These are phyloP conservation scores for Lactarius deliciosus DNA, from an alignment of 768 basidiomycete species.

Conservation along the genomic window DNA sequence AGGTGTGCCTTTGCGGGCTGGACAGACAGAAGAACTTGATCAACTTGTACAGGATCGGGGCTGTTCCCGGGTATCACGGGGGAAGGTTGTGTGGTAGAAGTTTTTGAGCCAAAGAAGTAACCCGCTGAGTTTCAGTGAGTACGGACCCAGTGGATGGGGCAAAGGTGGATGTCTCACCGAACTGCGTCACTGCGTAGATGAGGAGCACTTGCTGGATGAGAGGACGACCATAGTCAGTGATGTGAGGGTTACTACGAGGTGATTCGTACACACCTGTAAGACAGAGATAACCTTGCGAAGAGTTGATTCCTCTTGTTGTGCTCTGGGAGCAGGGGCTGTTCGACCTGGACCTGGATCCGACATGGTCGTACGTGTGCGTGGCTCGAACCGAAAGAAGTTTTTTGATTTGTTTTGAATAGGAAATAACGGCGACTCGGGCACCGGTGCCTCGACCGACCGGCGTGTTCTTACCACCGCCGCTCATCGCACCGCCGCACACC, in stretches of 20 bases:
- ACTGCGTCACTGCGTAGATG: conserved; percentile 62
- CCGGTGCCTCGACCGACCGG: background rate
- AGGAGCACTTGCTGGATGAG: conserved; percentile 62
- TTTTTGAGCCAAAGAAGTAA: conserved; percentile 44
- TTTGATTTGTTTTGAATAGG: background rate
- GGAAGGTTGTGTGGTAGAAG: conserved; percentile 36
- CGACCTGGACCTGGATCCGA: conserved; percentile 8
- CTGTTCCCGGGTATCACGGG: conserved; percentile 32
- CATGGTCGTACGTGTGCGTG: conserved; percentile 1
- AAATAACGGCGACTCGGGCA: background rate
- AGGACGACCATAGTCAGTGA: conserved; percentile 2
- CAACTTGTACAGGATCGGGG: conserved; percentile 34
- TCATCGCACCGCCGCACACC: background rate
- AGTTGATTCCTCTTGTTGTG: conserved; percentile 38
- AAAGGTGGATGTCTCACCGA: conserved; percentile 45
- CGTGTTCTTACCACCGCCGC: background rate
- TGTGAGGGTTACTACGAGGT: background rate
- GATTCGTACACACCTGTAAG: conserved; percentile 43
- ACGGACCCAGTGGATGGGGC: conserved; percentile 14
- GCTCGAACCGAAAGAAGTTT: background rate
- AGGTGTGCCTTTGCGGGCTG: conserved; percentile 50
- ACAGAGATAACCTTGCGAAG: conserved; percentile 40
- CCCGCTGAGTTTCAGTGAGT: conserved; percentile 39
- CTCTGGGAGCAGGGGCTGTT: conserved; percentile 27
- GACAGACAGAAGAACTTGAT: conserved; percentile 48